Evolutionary conservation across 148 eudicot species (phyloP).

Genomic region (Amaranthus palmeri): DNA sequence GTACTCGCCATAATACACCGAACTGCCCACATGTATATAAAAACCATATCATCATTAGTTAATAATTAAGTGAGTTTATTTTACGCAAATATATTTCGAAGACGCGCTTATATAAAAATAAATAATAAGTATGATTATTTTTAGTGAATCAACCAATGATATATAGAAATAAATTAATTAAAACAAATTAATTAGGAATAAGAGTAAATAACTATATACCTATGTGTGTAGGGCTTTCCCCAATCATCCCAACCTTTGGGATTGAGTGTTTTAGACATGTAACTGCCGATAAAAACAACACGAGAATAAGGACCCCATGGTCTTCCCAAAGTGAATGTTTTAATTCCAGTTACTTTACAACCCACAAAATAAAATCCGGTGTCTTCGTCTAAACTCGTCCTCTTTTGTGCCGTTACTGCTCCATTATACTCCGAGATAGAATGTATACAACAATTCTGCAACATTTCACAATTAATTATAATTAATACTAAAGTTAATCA

Average conservation of each 20-base stretch:
- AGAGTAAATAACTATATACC: too few species aligned
- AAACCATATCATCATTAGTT: too few species aligned
- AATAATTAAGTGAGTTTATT: too few species aligned
- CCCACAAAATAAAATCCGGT: conserved; percentile 60
- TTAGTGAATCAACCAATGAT: too few species aligned
- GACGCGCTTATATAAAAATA: too few species aligned
- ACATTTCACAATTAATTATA: background rate
- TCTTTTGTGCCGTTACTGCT: conserved; percentile 59
- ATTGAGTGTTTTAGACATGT: too few species aligned
- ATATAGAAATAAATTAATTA: too few species aligned
- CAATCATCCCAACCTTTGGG: conserved; percentile 19
- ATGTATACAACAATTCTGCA: conserved; percentile 48
- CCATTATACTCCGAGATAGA: conserved; percentile 34
- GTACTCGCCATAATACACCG: too few species aligned
- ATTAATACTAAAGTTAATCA: background rate
- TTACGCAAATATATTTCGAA: too few species aligned
- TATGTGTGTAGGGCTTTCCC: background rate
- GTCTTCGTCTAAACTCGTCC: conserved; percentile 32
- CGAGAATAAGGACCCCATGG: conserved; percentile 68
- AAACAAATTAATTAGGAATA: too few species aligned
- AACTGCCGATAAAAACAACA: conserved; percentile 28
- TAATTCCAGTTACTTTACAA: conserved; percentile 44
- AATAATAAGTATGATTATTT: too few species aligned
- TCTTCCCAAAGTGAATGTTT: conserved; percentile 43
- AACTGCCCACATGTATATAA: too few species aligned